Evolutionary conservation across 2,329 filamentous ascomycete species (phyloP).

Genomic region (Venturia effusa): DNA sequence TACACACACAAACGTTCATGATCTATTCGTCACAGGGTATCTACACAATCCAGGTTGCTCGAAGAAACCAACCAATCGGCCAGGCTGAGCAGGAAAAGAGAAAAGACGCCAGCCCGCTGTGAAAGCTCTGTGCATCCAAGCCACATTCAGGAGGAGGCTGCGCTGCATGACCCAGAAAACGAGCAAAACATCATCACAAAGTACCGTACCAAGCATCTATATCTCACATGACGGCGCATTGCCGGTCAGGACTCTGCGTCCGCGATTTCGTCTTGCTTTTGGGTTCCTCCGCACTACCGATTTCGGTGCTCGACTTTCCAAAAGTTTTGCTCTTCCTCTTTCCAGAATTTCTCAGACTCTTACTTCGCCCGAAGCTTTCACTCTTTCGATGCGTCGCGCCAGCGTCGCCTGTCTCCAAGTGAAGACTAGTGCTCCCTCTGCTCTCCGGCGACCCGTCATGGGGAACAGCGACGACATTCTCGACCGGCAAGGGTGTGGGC

Average conservation of each 20-base stretch:
- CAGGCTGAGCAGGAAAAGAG: background rate
- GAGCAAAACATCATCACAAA: background rate
- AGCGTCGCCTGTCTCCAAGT: slow-evolving; percentile 14
- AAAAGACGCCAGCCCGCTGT: background rate
- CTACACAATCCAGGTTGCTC: background rate
- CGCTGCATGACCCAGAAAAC: background rate
- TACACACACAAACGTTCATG: too few relatives aligned
- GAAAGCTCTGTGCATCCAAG: background rate
- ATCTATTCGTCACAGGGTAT: background rate
- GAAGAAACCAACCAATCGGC: background rate
- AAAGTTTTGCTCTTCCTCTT: slow-evolving; percentile 19
- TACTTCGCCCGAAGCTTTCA: background rate
- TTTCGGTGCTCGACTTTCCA: slow-evolving; percentile 12
- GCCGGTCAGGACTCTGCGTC: slow-evolving; percentile 28
- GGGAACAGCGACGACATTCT: background rate
- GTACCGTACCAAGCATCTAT: background rate
- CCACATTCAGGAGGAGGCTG: background rate
- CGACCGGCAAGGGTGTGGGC: background rate
- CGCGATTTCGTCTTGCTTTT: slow-evolving; percentile 15
- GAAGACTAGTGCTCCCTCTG: slow-evolving; percentile 21
- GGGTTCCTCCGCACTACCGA: slow-evolving; percentile 14
- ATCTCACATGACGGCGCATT: slow-evolving; percentile 33
- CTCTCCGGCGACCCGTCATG: background rate
- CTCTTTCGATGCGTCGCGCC: slow-evolving; percentile 1
- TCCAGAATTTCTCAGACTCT: slow-evolving; percentile 4